Percentiles rank a stretch among this genome's conserved stretches.
Conservation (phyloP, 768 basidiomycete species). For the Boletellus emodensis region DNA sequence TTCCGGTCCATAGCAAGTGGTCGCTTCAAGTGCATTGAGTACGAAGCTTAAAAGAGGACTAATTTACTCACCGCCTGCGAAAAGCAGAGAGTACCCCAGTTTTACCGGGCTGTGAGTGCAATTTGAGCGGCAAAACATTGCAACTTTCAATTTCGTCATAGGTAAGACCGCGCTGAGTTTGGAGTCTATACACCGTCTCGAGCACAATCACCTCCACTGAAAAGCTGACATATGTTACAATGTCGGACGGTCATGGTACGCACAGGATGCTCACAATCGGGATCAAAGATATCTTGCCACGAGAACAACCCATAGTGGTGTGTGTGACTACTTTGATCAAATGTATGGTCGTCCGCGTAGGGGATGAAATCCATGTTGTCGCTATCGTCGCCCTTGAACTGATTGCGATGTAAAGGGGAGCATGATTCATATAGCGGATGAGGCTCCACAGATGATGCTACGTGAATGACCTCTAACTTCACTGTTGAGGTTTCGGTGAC, state of each 20-base stretch:
- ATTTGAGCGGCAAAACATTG: slow-evolving; percentile 39
- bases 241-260: slow-evolving; percentile 9
- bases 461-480: slow-evolving; percentile 14
- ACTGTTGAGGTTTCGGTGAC: slow-evolving; percentile 7
- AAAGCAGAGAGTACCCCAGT: slow-evolving; percentile 24
- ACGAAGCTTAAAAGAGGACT: slow-evolving; percentile 21
- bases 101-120: slow-evolving; percentile 27
- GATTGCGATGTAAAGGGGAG: slow-evolving; percentile 44
- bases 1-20: slow-evolving; percentile 25
- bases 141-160: slow-evolving; percentile 47
- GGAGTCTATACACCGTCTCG: slow-evolving; percentile 45
- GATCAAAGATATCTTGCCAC: slow-evolving; percentile 46
- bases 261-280: slow-evolving; percentile 36
- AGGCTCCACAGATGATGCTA: slow-evolving; percentile 16
- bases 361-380: slow-evolving; percentile 57
- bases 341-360: slow-evolving; percentile 55
- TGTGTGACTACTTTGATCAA: slow-evolving; percentile 39
- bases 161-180: slow-evolving; percentile 34
- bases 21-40: slow-evolving; percentile 28
- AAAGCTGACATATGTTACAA: slow-evolving; percentile 15
- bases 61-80: slow-evolving; percentile 20
- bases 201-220: slow-evolving; percentile 49
- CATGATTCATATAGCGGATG: slow-evolving; percentile 54
- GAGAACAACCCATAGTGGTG: slow-evolving; percentile 42
- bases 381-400: slow-evolving; percentile 56